Percentiles rank a stretch among this genome's conserved stretches.
Evolutionary conservation across 192 early-diverging fungal genomes (phyloP).

Genomic region (Coemansia sp.): DNA sequence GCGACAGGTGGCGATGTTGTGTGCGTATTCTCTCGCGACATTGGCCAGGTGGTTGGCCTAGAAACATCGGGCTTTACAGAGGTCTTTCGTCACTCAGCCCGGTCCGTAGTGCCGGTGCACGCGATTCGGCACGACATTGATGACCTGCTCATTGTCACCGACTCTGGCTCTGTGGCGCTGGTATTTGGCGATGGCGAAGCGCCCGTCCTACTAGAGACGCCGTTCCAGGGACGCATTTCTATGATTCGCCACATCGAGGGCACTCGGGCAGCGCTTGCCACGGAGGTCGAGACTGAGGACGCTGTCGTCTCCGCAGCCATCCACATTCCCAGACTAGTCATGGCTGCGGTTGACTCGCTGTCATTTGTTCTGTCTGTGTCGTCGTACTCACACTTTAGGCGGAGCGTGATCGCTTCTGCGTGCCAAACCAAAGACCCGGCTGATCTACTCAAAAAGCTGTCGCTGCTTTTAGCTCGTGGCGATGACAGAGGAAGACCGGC

Average conservation of each 20-base stretch:
- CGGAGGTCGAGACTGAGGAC: neutral
- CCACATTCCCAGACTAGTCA: conserved; percentile 16
- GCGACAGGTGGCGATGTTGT: conserved; percentile 22
- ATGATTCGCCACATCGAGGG: conserved; percentile 13
- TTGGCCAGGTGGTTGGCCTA: conserved; percentile 20
- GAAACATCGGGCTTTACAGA: conserved; percentile 20
- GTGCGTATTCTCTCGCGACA: conserved; percentile 22
- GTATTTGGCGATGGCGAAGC: conserved; percentile 14
- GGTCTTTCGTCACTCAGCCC: conserved; percentile 30
- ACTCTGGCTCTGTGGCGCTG: conserved; percentile 15
- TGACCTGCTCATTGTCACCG: conserved; percentile 32
- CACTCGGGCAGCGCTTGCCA: neutral
- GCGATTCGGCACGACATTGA: conserved; percentile 18
- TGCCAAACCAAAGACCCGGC: neutral
- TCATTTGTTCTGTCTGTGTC: conserved; percentile 31
- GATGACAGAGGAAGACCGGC: conserved; percentile 8
- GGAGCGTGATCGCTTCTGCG: conserved; percentile 11
- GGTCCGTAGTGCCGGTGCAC: conserved; percentile 20
- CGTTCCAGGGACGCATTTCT: neutral
- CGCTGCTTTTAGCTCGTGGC: conserved; percentile 22
- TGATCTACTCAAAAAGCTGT: conserved; percentile 17
- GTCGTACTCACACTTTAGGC: conserved; percentile 18
- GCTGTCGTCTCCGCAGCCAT: conserved; percentile 2
- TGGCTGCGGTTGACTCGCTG: conserved; percentile 13
- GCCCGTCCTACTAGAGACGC: conserved; percentile 8